Evolutionary conservation across 768 basidiomycete genomes (phyloP).

Genomic region (Russula olivacea): DNA sequence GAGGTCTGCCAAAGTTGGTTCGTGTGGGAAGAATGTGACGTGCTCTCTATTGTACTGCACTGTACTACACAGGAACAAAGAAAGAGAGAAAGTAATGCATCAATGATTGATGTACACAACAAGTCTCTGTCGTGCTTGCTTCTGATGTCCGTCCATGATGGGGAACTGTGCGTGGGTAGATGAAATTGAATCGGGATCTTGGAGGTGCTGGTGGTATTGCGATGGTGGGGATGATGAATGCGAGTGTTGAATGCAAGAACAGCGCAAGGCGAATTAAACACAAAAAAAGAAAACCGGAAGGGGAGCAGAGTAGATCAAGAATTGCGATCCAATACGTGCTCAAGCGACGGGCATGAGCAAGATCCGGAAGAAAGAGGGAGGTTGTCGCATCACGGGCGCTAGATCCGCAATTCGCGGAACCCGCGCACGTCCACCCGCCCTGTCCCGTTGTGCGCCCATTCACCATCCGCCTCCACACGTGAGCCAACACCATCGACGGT

Average conservation of each 20-base stretch:
- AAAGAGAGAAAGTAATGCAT: slow-evolving; percentile 8
- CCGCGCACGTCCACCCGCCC: slow-evolving; percentile 72
- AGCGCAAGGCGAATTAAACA: slow-evolving; percentile 2
- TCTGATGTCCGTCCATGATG: slow-evolving; percentile 1
- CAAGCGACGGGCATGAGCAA: not conserved
- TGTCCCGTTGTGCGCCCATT: slow-evolving; percentile 64
- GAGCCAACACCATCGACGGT: slow-evolving; percentile 26
- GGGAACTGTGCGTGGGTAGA: slow-evolving; percentile 8
- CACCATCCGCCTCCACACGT: slow-evolving; percentile 36
- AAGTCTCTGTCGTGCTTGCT: slow-evolving; percentile 15
- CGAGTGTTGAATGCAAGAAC: slow-evolving; percentile 1
- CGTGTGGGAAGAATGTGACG: slow-evolving; percentile 6
- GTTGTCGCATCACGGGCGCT: not conserved
- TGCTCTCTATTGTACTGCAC: slow-evolving; percentile 14
- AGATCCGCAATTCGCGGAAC: slow-evolving; percentile 73
- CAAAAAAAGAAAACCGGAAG: not conserved
- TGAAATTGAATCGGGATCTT: not conserved
- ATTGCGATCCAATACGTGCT: not conserved
- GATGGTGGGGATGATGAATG: slow-evolving; percentile 3
- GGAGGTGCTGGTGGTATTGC: slow-evolving; percentile 1
- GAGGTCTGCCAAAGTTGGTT: slow-evolving; percentile 11
- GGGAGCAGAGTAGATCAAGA: not conserved
- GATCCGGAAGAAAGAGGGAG: not conserved
- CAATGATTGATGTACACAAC: slow-evolving; percentile 18
- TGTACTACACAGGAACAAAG: slow-evolving; percentile 13